A percentile compares a stretch with the other conserved stretches of the same genome.
These are phyloP conservation scores for Thamnidium elegans DNA, from an alignment of 192 early-diverging fungal genomes.

Conservation along the genomic window DNA sequence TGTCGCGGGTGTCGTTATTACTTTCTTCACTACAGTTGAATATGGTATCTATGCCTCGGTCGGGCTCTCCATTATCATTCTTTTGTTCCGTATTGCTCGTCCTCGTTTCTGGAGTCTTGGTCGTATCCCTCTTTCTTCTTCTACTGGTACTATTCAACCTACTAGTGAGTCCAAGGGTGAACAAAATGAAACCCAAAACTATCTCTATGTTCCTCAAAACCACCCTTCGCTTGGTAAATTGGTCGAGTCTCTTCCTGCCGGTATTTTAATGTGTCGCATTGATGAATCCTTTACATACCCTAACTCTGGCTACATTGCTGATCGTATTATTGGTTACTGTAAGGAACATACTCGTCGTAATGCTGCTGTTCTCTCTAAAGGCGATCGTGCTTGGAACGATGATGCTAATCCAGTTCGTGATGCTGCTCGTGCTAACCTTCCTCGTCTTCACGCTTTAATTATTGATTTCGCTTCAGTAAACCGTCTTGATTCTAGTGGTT, in stretches of 20 bases:
- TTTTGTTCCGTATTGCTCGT: conserved; percentile 77
- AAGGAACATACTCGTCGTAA: conserved; percentile 25
- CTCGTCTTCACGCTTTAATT: conserved; percentile 33
- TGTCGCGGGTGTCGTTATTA: conserved; percentile 51
- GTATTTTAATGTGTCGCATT: conserved; percentile 74
- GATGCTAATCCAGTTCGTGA: conserved; percentile 33
- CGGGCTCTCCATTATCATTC: conserved; percentile 64
- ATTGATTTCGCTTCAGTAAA: conserved; percentile 39
- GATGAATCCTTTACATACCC: conserved; percentile 75
- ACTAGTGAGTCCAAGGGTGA: background rate
- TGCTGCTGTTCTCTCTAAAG: conserved; percentile 11
- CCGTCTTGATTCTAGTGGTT: conserved; percentile 35
- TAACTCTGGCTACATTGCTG: conserved; percentile 61
- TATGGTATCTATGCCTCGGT: conserved; percentile 78
- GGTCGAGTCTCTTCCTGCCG: conserved; percentile 42
- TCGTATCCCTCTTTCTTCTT: conserved; percentile 30
- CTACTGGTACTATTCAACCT: background rate
- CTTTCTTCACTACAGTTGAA: conserved; percentile 60
- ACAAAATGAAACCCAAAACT: conserved; percentile 16
- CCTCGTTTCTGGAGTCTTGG: conserved; percentile 57
- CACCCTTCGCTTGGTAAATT: conserved; percentile 32
- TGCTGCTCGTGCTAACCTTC: conserved; percentile 19
- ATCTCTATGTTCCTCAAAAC: conserved; percentile 28
- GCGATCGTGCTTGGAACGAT: conserved; percentile 38
- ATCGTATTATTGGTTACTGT: conserved; percentile 47